These are phyloP conservation scores for Boletus vermiculosoides DNA, from an alignment of 768 basidiomycete genomes.

Conservation along the genomic window DNA sequence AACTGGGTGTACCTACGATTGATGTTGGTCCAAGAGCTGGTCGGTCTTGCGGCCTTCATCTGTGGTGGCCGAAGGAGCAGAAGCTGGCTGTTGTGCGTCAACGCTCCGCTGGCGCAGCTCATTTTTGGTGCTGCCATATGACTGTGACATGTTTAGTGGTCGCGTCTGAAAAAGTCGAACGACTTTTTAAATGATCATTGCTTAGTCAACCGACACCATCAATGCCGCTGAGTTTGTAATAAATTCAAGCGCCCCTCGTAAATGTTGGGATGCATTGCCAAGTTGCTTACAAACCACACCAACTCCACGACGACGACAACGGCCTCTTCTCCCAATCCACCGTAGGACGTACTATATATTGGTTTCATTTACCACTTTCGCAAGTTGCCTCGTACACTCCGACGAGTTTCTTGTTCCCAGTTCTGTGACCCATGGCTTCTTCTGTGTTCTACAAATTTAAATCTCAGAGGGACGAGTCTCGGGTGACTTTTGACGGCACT, in stretches of 20 bases:
- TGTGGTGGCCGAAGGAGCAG: slow-evolving; percentile 38
- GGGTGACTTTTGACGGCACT: slow-evolving; percentile 97
- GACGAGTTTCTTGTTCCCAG: slow-evolving; percentile 12
- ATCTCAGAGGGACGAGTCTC: slow-evolving; percentile 90
- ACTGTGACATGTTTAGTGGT: slow-evolving; percentile 28
- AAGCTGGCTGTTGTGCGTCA: slow-evolving; percentile 16
- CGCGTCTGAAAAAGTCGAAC: slow-evolving; percentile 12
- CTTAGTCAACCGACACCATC: slow-evolving; percentile 17
- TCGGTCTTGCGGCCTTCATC: slow-evolving; percentile 76
- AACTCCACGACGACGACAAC: slow-evolving; percentile 20
- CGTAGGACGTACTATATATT: slow-evolving; percentile 27
- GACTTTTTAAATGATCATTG: slow-evolving; percentile 9
- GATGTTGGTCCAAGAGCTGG: slow-evolving; percentile 69
- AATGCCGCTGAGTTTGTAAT: slow-evolving; percentile 7
- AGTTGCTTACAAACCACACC: slow-evolving; percentile 11
- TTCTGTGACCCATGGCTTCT: slow-evolving; percentile 61
- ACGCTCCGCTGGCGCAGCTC: slow-evolving; percentile 33
- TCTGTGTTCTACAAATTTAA: slow-evolving; percentile 99
- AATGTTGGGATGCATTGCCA: neutral
- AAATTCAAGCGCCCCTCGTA: slow-evolving; percentile 23
- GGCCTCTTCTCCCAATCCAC: slow-evolving; percentile 5
- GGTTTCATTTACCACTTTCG: slow-evolving; percentile 4
- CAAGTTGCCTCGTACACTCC: slow-evolving; percentile 16
- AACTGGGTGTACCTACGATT: slow-evolving; percentile 40
- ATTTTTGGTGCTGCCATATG: slow-evolving; percentile 23